phyloP scores from a whole-genome alignment of 441 rosid genomes.

The Euphorbia celastroides region DNA sequence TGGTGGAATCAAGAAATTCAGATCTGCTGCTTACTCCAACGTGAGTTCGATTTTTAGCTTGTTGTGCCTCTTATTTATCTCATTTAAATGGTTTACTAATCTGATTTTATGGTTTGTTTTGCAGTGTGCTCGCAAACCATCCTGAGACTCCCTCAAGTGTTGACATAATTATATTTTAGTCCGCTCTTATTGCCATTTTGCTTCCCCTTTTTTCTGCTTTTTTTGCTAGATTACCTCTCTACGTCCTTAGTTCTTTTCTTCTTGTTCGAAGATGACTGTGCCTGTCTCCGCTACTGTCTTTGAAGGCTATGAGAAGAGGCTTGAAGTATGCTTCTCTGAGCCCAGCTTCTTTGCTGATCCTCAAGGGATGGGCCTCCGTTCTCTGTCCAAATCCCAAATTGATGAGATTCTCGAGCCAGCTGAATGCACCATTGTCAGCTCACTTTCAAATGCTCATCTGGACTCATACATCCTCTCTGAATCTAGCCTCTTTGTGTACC shows the following conservation, averaged over 20 bases:
- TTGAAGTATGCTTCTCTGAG: constrained; percentile 73
- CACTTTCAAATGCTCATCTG: constrained; percentile 52
- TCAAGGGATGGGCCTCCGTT: constrained; percentile 68
- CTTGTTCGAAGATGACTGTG: constrained; percentile 29
- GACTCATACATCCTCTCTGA: constrained; percentile 95
- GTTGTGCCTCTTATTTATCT: background rate
- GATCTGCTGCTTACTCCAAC: constrained; percentile 86
- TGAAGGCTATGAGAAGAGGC: constrained; percentile 94
- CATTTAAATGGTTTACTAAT: background rate
- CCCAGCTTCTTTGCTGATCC: constrained; percentile 50
- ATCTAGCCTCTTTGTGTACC: constrained; percentile 89
- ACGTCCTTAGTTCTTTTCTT: constrained; percentile 21
- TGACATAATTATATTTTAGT: background rate
- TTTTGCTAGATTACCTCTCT: constrained; percentile 17
- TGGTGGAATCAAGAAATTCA: constrained; percentile 82
- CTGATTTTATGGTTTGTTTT: constrained; percentile 11
- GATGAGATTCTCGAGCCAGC: constrained; percentile 63
- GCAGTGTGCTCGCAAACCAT: constrained; percentile 78
- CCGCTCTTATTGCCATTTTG: background rate
- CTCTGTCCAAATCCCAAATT: constrained; percentile 51
- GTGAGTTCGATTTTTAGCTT: constrained; percentile 28
- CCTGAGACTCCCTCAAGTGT: constrained; percentile 43
- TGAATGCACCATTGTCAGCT: constrained; percentile 75
- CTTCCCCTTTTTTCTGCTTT: background rate
- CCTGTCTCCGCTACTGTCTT: constrained; percentile 67